These are phyloP conservation scores for Daldinia vernicosa DNA, from an alignment of 495 filamentous ascomycete species.

Conservation along the genomic window DNA sequence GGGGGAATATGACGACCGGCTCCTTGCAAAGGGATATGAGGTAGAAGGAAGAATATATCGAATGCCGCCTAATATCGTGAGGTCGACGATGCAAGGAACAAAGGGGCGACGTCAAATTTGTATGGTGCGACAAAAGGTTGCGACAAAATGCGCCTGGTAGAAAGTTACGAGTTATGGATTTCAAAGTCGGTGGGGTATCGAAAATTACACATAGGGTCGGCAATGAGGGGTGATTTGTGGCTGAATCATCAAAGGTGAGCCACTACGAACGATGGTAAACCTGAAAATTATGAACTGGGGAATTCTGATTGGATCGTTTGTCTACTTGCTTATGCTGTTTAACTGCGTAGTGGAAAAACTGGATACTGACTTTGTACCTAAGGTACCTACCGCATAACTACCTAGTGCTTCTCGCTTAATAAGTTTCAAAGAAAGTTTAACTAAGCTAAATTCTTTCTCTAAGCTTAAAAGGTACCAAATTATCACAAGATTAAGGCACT, in stretches of 20 bases:
- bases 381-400: background rate
- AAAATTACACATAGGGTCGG: slow-evolving; percentile 38
- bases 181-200: slow-evolving; percentile 31
- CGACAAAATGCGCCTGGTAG: slow-evolving; percentile 40
- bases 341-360: background rate
- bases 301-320: slow-evolving; percentile 24
- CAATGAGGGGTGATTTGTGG: slow-evolving; percentile 33
- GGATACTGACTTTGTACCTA: background rate
- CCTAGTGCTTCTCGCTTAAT: too few relatives aligned
- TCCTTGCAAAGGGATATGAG: slow-evolving; percentile 6
- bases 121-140: slow-evolving; percentile 2
- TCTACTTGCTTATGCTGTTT: background rate
- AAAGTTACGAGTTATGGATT: slow-evolving; percentile 8
- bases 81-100: slow-evolving; percentile 20
- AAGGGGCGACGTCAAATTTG: background rate
- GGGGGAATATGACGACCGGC: slow-evolving; percentile 23
- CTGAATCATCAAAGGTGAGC: slow-evolving; percentile 25
- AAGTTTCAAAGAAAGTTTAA: background rate
- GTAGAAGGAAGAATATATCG: background rate
- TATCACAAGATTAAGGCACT: too few relatives aligned
- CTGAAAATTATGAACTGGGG: slow-evolving; percentile 33
- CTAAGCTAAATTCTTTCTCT: background rate
- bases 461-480: background rate
- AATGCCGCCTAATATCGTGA: slow-evolving; percentile 13
- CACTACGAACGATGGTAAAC: slow-evolving; percentile 29